A percentile compares a stretch with the other conserved stretches of the same genome.
Conservation (phyloP, 768 basidiomycete genomes). For the Boletus rubescentipes region DNA sequence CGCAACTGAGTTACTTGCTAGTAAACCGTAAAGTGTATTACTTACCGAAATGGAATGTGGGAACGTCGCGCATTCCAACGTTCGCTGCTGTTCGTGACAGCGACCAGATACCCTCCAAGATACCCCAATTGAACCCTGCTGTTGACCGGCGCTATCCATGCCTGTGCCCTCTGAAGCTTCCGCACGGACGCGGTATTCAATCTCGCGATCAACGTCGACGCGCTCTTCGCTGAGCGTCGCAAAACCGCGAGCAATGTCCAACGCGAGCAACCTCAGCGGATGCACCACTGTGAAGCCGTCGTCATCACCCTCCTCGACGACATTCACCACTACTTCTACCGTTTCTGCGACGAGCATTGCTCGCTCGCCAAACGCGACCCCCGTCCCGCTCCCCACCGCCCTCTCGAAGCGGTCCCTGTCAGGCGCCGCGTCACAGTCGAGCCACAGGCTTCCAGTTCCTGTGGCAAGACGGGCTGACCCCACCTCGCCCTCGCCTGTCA, state of each 20-base stretch:
- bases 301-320: slow-evolving; percentile 25
- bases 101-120: too few relatives aligned
- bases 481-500: slow-evolving; percentile 28
- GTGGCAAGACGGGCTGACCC: slow-evolving; percentile 27
- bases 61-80: slow-evolving; percentile 15
- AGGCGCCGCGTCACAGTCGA: slow-evolving; percentile 33
- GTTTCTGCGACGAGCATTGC: slow-evolving; percentile 18
- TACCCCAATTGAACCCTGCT: too few relatives aligned
- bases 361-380: slow-evolving; percentile 53
- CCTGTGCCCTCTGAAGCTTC: slow-evolving; percentile 53
- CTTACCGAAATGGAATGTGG: too few relatives aligned
- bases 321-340: slow-evolving; percentile 26
- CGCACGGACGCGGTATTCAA: slow-evolving; percentile 38
- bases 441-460: slow-evolving; percentile 42
- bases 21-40: too few relatives aligned
- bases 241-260: slow-evolving; percentile 56
- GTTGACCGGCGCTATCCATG: slow-evolving; percentile 9
- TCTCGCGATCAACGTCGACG: slow-evolving; percentile 43
- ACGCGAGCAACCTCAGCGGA: slow-evolving; percentile 47
- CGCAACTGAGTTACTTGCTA: too few relatives aligned
- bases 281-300: slow-evolving; percentile 48
- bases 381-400: slow-evolving; percentile 38
- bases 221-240: slow-evolving; percentile 44
- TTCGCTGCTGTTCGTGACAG: slow-evolving; percentile 18
- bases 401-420: slow-evolving; percentile 38